Conservation (phyloP, 495 filamentous ascomycete genomes). For the Aspergillus haitiensis region DNA sequence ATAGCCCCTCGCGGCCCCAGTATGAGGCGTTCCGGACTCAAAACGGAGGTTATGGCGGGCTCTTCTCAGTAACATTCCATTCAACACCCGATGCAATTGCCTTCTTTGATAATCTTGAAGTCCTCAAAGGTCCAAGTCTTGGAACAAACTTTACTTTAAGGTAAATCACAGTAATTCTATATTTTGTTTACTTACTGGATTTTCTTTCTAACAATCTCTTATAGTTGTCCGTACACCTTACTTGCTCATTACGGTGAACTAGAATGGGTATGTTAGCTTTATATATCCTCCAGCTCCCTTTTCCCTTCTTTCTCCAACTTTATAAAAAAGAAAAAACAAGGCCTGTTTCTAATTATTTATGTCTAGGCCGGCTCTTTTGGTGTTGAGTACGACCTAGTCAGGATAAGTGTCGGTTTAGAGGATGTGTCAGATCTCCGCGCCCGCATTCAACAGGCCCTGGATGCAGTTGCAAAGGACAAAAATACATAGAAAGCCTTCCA, state of each 20-base stretch:
- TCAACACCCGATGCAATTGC: slow-evolving; percentile 65
- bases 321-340: too few relatives aligned
- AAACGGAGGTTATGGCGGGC: slow-evolving; percentile 84
- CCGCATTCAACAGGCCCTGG: slow-evolving; percentile 50
- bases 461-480: slow-evolving; percentile 36
- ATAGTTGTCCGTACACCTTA: slow-evolving; percentile 80
- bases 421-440: slow-evolving; percentile 62
- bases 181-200: not conserved
- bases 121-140: slow-evolving; percentile 89
- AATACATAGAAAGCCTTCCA: slow-evolving; percentile 9
- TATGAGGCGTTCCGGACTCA: slow-evolving; percentile 79
- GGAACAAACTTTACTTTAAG: slow-evolving; percentile 95
- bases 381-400: slow-evolving; percentile 72
- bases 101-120: slow-evolving; percentile 85
- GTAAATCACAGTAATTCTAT: slow-evolving; percentile 29
- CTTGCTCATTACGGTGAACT: slow-evolving; percentile 91
- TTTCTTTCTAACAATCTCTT: slow-evolving; percentile 5
- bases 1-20: slow-evolving; percentile 61
- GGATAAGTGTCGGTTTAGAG: slow-evolving; percentile 90
- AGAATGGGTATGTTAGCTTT: slow-evolving; percentile 65
- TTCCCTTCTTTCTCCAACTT: not conserved
- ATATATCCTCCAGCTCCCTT: slow-evolving; percentile 10
- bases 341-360: slow-evolving; percentile 14
- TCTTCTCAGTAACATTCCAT: slow-evolving; percentile 81
- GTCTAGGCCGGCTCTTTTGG: slow-evolving; percentile 70